phyloP scores from a whole-genome alignment of 1,284 basidiomycete genomes.

The Puccinia horiana region DNA sequence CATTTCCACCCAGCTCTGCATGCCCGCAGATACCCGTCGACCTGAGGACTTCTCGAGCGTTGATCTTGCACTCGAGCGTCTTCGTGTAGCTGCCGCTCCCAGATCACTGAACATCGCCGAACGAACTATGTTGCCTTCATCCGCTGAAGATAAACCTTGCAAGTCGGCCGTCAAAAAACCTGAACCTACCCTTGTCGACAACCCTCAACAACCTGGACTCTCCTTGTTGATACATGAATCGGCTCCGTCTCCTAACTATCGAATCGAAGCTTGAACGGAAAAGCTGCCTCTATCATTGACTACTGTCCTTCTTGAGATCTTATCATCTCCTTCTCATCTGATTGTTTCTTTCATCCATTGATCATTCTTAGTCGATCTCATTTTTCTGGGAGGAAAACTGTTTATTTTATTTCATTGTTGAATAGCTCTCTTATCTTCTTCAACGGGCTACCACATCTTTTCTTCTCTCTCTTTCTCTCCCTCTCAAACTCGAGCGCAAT shows the following conservation, averaged over 20 bases:
- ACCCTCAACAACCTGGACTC: neutral
- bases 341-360: neutral
- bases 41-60: slow-evolving; percentile 25
- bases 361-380: slow-evolving; percentile 1
- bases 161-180: neutral
- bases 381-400: neutral
- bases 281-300: no score
- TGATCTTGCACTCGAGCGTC: slow-evolving; percentile 42
- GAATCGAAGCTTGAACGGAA: neutral
- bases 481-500: neutral
- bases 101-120: slow-evolving; percentile 11
- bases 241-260: neutral
- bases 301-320: slow-evolving; percentile 11
- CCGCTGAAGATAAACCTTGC: neutral
- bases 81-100: slow-evolving; percentile 34
- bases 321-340: neutral
- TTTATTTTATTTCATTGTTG: no score
- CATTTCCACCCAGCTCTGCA: slow-evolving; percentile 3
- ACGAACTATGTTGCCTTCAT: neutral
- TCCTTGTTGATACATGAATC: slow-evolving; percentile 9
- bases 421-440: neutral
- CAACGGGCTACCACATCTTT: neutral
- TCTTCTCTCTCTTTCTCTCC: neutral
- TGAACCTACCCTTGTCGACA: no score
- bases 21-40: neutral